Base-by-base conservation (phyloP, 2,329 filamentous ascomycete genomes). In the Mycogone perniciosa region DNA sequence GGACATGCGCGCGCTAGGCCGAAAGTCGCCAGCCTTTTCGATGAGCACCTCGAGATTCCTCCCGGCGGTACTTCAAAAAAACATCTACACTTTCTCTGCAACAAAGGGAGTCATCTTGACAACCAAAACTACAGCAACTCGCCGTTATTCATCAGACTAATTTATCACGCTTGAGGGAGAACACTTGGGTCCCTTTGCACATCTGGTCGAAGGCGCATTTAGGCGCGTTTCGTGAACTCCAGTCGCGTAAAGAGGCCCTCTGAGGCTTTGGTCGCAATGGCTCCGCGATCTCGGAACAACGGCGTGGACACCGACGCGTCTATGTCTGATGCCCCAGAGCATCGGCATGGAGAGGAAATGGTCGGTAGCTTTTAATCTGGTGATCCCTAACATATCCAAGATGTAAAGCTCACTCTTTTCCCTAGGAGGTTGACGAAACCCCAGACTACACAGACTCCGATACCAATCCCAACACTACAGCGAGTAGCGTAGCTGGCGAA, bases 401-500 rank as follows among this genome's bases (percentile, higher is more conserved):
- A 31, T 35, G 31, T 31, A 38, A 34, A 37, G 30, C 46, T 44
- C 13, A 45, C 38, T 31, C 11, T 37, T 4, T 26, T 33, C n/a
- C 9, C 27, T 30, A 79, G 81, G 77, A 83, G 46, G 75, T 84
- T 38, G 81, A 85, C 57, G 81, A 85, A 59, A 85, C 82, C 6
- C 80, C 81, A 44, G 82, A 85, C 60, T 84, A 80, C 61, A 82
- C 80, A 53, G 82, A 85, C 56, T 84, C 81, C 7, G 82, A 85
- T 60, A 84, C 81, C 13, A 84, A 85, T 56, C 79, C 80, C 7
- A 85, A 84, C 59, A 85, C 81, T 9, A 84, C 81, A 45, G 89
- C 88, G 48, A 96, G 89, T 73, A 96, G 91, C 68, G 82, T 95
- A 60, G 84, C 79, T 50, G 92, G 90, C 48, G 92, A 96, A 60